Evolutionary conservation across 129 eudicot species (phyloP), one percentile per base, ranked within the genome.

Genomic region (Chrysanthemum lavandulifolium): DNA sequence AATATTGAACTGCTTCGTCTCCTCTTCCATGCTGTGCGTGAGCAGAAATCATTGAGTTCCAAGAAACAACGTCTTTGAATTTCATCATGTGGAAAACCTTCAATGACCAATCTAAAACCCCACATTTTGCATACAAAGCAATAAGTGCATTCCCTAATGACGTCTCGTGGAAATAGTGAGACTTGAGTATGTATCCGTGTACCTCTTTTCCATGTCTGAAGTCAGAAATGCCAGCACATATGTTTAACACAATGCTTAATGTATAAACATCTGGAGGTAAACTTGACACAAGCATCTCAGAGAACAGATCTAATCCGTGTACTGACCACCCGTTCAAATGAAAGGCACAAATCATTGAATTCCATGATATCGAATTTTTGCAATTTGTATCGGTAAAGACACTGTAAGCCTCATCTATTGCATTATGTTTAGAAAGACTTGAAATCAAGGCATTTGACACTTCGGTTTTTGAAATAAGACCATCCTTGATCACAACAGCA

Each of bases 1-100:
- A 89, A 76, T 79, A 87, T 11, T 52, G 19, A 15, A 89, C 83
- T 10, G 98, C 96, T 19, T 86, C 73, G 23, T 65, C 82, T 67
- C 96, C 98, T 80, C 79, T 72, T 9, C 97, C 97, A 47, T 86
- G 89, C 66, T 86, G 92, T 6, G 84, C 88, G 33, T 78, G 81
- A 47, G 96, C 96, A 25, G 98, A 89, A 57, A 93, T 93, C 67
- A 89, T 68, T n/a, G 96, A 84, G 66, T 93, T 93, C 96, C 98
- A 92, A 49, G 89, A 72, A 6, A 92, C 78, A 0, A 58, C 76
- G 67, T 92, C 95, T 82, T 81, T 89, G 64, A 71, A 36, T 8
- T 27, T 57, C 95, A 93, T 93, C 43, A 10, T 54, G 4, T 85
- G 25, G 51, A 93, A 93, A 59, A 89, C 86, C 64, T 69, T 80